Conservation (phyloP, 768 basidiomycete species). For the Rhizopogon salebrosus region DNA sequence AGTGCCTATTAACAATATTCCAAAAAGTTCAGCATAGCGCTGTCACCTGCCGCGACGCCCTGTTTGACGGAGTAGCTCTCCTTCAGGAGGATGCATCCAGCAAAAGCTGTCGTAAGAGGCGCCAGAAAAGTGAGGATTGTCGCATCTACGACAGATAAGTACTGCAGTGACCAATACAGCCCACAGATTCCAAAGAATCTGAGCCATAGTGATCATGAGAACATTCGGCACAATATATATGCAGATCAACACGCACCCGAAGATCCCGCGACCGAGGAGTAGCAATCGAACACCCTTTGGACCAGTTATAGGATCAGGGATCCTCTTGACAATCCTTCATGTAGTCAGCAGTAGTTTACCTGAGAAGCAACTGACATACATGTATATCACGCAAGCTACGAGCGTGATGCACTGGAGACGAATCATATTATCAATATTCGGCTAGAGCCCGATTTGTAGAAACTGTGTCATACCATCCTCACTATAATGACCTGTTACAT, state of each 20-base stretch:
- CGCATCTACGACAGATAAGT: conserved; percentile 74
- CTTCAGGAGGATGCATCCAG: conserved; percentile 58
- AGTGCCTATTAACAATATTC: not conserved
- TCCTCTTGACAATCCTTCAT: conserved; percentile 32
- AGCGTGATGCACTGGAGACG: conserved; percentile 43
- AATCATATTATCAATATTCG: not conserved
- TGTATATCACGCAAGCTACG: conserved; percentile 44
- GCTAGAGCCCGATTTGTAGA: not conserved
- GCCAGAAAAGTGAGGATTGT: conserved; percentile 72
- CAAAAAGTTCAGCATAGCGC: not conserved
- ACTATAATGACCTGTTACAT: conserved; percentile 42
- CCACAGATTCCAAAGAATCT: conserved; percentile 73
- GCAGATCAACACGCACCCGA: conserved; percentile 41
- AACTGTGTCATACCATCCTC: conserved; percentile 45
- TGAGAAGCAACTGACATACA: conserved; percentile 28
- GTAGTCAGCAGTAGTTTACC: not conserved
- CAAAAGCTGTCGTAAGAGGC: conserved; percentile 59
- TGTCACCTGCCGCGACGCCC: conserved; percentile 46
- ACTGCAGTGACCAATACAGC: conserved; percentile 66
- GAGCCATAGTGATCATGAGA: not conserved
- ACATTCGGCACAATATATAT: not conserved
- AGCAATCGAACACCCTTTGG: conserved; percentile 62
- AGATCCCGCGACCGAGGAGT: conserved; percentile 52
- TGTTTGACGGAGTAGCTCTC: conserved; percentile 56
- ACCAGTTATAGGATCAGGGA: conserved; percentile 59